phyloP scores from a whole-genome alignment of 768 basidiomycete species.

The Tricholoma matsutake region DNA sequence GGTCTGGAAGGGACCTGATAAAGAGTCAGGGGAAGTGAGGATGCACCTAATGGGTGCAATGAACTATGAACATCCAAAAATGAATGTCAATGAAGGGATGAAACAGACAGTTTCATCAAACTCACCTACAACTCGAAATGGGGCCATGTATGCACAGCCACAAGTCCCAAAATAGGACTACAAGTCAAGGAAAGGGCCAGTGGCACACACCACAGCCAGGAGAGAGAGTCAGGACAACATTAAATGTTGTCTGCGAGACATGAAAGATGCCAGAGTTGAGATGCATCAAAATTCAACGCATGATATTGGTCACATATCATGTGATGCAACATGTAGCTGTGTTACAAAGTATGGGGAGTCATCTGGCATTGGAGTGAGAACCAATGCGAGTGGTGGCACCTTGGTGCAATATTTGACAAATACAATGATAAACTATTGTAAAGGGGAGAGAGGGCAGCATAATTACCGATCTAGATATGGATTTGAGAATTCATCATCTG shows the following conservation, averaged over 20 bases:
- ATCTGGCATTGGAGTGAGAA: not conserved
- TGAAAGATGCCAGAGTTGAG: not conserved
- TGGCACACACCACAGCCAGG: not conserved
- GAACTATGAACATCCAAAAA: not conserved
- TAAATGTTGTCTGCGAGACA: not conserved
- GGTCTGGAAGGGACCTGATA: not conserved
- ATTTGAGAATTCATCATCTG: too few species aligned
- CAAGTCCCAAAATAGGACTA: not conserved
- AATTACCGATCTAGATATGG: too few species aligned
- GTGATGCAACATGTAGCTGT: not conserved
- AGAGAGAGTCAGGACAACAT: not conserved
- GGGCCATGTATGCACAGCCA: not conserved
- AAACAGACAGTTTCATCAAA: not conserved
- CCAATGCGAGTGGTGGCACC: too few species aligned
- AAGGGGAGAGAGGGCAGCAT: too few species aligned
- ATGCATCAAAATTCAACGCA: too few species aligned
- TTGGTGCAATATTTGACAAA: too few species aligned
- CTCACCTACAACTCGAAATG: not conserved
- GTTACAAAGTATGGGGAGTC: not conserved
- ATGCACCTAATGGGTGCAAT: not conserved
- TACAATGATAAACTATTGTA: too few species aligned
- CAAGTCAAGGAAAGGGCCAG: not conserved
- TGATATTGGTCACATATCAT: not conserved
- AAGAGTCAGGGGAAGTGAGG: not conserved
- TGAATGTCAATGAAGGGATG: not conserved